Conservation (phyloP, 805 yeast species). For the Naumovozyma baii region DNA sequence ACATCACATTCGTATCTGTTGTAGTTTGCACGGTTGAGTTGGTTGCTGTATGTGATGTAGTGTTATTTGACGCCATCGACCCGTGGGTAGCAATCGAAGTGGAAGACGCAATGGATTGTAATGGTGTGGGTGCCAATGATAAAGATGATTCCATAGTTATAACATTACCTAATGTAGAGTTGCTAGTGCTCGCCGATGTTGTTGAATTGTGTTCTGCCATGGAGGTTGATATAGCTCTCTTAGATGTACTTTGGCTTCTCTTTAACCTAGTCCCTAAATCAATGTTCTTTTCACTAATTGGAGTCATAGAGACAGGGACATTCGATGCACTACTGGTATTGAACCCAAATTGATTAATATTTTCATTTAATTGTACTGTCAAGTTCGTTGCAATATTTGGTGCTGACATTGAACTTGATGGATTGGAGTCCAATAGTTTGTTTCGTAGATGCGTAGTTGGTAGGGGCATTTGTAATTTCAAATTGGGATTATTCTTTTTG, state of each 20-base stretch:
- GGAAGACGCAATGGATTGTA: neutral
- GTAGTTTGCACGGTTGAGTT: neutral
- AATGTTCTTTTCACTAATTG: conserved; percentile 52
- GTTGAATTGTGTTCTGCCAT: neutral
- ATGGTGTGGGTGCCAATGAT: neutral
- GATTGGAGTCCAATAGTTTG: conserved; percentile 19
- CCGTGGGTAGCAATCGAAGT: neutral
- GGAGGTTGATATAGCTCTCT: conserved; percentile 8
- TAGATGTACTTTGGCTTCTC: conserved; percentile 18
- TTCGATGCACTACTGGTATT: conserved; percentile 41
- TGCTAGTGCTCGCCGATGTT: neutral
- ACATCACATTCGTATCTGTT: conserved; percentile 7
- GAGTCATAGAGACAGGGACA: conserved; percentile 66
- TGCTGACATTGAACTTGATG: conserved; percentile 16
- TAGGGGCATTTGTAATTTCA: conserved; percentile 67
- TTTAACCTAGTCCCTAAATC: conserved; percentile 19
- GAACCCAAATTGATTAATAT: conserved; percentile 61
- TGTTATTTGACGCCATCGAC: neutral
- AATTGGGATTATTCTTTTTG: conserved; percentile 42
- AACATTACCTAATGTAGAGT: neutral
- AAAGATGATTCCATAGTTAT: neutral
- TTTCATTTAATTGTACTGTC: conserved; percentile 21
- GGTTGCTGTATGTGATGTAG: neutral
- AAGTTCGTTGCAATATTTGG: conserved; percentile 1
- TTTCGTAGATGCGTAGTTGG: conserved; percentile 40